Percentiles rank a stretch among this genome's conserved stretches.
These are phyloP conservation scores for Persicaria tinctoria DNA, from an alignment of 148 eudicot species.

Conservation along the genomic window DNA sequence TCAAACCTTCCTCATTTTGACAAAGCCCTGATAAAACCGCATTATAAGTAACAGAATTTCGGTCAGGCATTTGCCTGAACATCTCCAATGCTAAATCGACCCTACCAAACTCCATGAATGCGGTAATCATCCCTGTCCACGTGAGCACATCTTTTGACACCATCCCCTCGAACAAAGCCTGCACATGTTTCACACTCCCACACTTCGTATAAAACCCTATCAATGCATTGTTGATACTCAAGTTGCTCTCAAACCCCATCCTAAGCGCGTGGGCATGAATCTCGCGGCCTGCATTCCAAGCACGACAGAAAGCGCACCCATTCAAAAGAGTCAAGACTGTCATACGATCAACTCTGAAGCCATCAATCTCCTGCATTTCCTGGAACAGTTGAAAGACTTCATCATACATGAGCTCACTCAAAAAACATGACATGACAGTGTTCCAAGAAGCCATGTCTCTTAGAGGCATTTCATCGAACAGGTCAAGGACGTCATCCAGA, in stretches of 20 bases:
- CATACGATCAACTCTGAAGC: slow-evolving; percentile 41
- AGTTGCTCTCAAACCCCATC: slow-evolving; percentile 36
- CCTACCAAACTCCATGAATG: slow-evolving; percentile 70
- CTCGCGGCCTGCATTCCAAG: slow-evolving; percentile 34
- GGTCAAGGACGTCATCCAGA: slow-evolving; percentile 30
- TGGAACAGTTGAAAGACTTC: slow-evolving; percentile 47
- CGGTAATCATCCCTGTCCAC: slow-evolving; percentile 76
- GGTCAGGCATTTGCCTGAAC: slow-evolving; percentile 62
- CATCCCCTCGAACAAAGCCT: slow-evolving; percentile 52
- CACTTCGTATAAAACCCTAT: slow-evolving; percentile 61
- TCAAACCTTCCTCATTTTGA: slow-evolving; percentile 45
- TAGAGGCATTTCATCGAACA: slow-evolving; percentile 65
- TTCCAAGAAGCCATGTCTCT: slow-evolving; percentile 83
- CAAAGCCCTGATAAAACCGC: slow-evolving; percentile 69
- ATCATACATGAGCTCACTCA: slow-evolving; percentile 41
- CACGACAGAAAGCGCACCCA: slow-evolving; percentile 48
- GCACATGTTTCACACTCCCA: slow-evolving; percentile 48
- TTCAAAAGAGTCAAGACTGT: slow-evolving; percentile 54
- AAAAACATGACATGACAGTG: slow-evolving; percentile 50
- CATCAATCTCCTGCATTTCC: slow-evolving; percentile 37
- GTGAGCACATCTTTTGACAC: slow-evolving; percentile 51
- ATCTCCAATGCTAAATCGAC: slow-evolving; percentile 52
- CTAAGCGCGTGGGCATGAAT: slow-evolving; percentile 57
- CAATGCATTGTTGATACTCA: slow-evolving; percentile 65
- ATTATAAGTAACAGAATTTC: slow-evolving; percentile 57